phyloP scores from a whole-genome alignment of 164 flowering plant species.

The Tetracentron sinense region DNA sequence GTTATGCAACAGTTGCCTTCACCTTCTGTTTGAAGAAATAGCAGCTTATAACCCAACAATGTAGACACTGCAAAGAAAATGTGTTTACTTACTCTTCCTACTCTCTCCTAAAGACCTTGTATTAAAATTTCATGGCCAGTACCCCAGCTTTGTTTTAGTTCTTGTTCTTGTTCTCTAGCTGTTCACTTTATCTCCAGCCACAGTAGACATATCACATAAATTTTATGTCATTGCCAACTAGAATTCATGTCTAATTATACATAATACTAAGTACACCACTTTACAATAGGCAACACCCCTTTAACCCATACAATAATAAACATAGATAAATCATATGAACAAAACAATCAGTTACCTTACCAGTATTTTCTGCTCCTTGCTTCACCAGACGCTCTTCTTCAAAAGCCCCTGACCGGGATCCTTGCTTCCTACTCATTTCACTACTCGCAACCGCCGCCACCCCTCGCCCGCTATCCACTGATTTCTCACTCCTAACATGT shows the following conservation, averaged over 20 bases:
- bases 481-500: slow-evolving; percentile 28
- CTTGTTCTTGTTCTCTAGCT: no score
- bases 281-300: neutral
- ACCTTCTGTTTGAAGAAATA: neutral
- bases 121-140: neutral
- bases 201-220: no score
- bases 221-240: neutral
- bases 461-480: slow-evolving; percentile 13
- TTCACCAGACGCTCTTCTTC: slow-evolving; percentile 30
- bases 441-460: slow-evolving; percentile 8
- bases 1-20: neutral
- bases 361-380: slow-evolving; percentile 38
- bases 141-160: no score
- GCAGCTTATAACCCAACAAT: neutral
- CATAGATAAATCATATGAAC: neutral
- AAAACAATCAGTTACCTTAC: slow-evolving; percentile 38
- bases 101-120: neutral
- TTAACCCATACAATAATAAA: neutral
- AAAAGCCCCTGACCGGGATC: slow-evolving; percentile 14
- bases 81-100: no score
- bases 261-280: no score
- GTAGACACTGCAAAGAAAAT: neutral
- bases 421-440: slow-evolving; percentile 38
- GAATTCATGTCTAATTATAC: no score
- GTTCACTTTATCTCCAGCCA: no score